Evolutionary conservation across 1,284 basidiomycete genomes (phyloP), one percentile per base, ranked within the genome.

Genomic region (Cutaneotrichosporon sp.): DNA sequence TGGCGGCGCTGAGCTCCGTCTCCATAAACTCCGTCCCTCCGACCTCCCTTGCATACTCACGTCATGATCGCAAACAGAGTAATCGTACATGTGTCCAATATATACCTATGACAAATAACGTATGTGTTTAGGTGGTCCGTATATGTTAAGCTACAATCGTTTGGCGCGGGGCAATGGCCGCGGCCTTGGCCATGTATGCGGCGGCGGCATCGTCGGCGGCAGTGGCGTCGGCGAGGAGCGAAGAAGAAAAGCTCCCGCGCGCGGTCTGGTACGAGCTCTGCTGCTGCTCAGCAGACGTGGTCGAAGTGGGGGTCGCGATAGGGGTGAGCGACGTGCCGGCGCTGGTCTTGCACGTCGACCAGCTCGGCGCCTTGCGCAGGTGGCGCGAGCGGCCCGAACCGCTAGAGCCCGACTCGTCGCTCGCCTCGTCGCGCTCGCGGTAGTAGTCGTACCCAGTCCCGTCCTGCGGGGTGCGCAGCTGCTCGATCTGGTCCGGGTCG

Each of bases 401-500:
- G 24, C 18, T 34, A 22, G 53, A 51, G 22, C 33, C 25, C n/a
- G 60, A 59, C 50, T 52, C 46, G 34, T 66, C 60, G 56, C 51
- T 54, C 16, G 25, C 31, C 6, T 20, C 38, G 59, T 56, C 60
- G 13, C 24, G 54, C 11, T 24, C n/a, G 29, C 45, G 50, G 36
- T 42, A 43, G 20, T 31, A 18, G 20, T 64, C 56, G 22, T 53
- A 59, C 25, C 47, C 47, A 3, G 59, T 29, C 10, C 31, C n/a
- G 36, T 61, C 63, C 24, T 50, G 56, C 6, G 64, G 64, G 2
- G 64, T 66, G 56, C 57, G 60, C 50, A 67, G 66, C 31, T 67
- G 66, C 60, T 67, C 66, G 31, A 67, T 45, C 42, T 62, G 54
- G 55, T 67, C 66, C 7, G 57, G 56, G 60, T 67, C 66, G 8